Evolutionary conservation across 1,139 yeast species (phyloP).

Genomic region (Hemisphaericaspora subhashii): DNA sequence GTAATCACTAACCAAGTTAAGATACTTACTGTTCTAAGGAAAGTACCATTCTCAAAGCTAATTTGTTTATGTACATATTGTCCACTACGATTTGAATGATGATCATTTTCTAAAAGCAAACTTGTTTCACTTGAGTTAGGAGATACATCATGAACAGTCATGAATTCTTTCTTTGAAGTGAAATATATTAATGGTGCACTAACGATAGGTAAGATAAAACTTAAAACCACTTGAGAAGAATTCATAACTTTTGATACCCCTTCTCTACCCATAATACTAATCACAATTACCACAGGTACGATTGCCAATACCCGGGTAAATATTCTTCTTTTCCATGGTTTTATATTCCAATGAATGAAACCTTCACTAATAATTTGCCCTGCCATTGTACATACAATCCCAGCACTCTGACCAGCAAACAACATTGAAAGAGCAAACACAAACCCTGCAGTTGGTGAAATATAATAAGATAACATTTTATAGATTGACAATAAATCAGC

Average conservation of each 20-base stretch:
- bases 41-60: constrained; percentile 63
- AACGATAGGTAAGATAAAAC: constrained; percentile 69
- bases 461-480: constrained; percentile 55
- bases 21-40: constrained; percentile 55
- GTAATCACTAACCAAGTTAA: constrained; percentile 72
- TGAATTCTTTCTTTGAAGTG: constrained; percentile 58
- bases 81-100: constrained; percentile 1
- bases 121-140: constrained; percentile 13
- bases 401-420: constrained; percentile 80
- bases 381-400: constrained; percentile 78
- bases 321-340: constrained; percentile 69
- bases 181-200: constrained; percentile 75
- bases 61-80: not conserved
- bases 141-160: constrained; percentile 50
- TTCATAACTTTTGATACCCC: constrained; percentile 71
- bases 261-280: constrained; percentile 63
- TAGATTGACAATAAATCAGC: constrained; percentile 79
- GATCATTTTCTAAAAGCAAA: constrained; percentile 9
- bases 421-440: constrained; percentile 72
- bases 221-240: constrained; percentile 71
- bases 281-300: constrained; percentile 67
- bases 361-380: constrained; percentile 85
- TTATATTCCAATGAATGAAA: constrained; percentile 67
- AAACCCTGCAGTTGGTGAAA: constrained; percentile 71
- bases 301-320: constrained; percentile 73